Evolutionary conservation across 2,329 filamentous ascomycete genomes (phyloP), one percentile per base, ranked within the genome.

Genomic region (Diaporthe citriasiana): DNA sequence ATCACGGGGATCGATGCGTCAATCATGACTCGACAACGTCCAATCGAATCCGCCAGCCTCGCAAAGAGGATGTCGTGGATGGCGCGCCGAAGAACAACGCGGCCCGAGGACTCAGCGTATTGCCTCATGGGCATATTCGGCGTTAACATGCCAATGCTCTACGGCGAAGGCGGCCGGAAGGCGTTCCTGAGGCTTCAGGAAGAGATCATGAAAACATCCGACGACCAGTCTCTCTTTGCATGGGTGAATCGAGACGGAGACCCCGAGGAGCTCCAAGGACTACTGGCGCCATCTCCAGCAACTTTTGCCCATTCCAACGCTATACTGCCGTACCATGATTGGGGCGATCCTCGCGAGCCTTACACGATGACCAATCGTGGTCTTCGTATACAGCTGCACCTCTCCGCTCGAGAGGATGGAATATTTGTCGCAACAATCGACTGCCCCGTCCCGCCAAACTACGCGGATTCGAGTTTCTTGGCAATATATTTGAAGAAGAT

Each of bases 281-380:
- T 80, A 15, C 73, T 80, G 17, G 74, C 86, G 87, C 79, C 92
- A 91, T 0, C 86, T 89, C 25, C 85, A n/a, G 77, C 78, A 53
- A 80, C 80, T 4, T 87, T 87, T 76, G 80, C 81, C 2, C 81
- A 83, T 73, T 83, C 83, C 1, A 81, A 80, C 15, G 77, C 81
- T 25, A 81, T 80, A 3, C 72, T 82, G 12, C 79, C 78, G 13
- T 82, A 80, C 72, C 75, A 80, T 59, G 81, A 82, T 68, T 81
- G 78, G 77, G 79, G 78, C 76, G 79, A 81, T 73, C 78, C 79
- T 9, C 77, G 78, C 17, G 71, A 75, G 1, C 77, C 79, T 0
- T 80, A 79, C 45, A 55, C 74, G 25, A 77, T 81, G 71, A 77
- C 79, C 4, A 81, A 81, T 40, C 77, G 79, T 13, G 80, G 79